These are phyloP conservation scores for Lanzia echinophila DNA, from an alignment of 2,329 filamentous ascomycete species.

Conservation along the genomic window DNA sequence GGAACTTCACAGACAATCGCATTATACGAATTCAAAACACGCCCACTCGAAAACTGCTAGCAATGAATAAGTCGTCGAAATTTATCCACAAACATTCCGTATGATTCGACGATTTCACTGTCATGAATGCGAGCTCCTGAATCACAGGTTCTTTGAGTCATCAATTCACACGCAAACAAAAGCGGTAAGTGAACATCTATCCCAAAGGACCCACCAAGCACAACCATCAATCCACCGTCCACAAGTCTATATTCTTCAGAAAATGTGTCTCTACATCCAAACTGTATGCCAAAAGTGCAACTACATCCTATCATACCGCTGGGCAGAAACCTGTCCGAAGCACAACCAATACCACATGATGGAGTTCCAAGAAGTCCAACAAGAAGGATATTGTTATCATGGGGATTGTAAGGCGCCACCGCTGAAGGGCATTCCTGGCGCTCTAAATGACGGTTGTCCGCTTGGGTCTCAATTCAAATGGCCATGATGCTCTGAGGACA, in stretches of 20 bases:
- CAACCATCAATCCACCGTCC: neutral
- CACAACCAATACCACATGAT: neutral
- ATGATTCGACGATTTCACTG: too few species aligned
- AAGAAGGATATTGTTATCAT: neutral
- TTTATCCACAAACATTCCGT: too few species aligned
- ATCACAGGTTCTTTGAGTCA: too few species aligned
- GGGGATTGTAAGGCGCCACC: neutral
- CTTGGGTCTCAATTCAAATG: too few species aligned
- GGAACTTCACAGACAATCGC: too few species aligned
- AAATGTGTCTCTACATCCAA: slow-evolving; percentile 2
- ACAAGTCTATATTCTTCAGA: neutral
- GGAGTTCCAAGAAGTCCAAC: neutral
- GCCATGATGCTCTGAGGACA: too few species aligned
- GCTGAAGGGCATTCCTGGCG: neutral
- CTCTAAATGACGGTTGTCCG: neutral
- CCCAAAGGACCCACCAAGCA: neutral
- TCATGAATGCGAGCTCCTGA: too few species aligned
- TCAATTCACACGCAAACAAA: too few species aligned
- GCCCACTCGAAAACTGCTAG: too few species aligned
- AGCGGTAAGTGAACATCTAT: neutral
- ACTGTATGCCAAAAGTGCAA: neutral
- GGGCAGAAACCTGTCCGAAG: neutral
- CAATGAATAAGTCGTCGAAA: too few species aligned
- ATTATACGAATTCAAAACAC: too few species aligned
- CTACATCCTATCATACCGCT: neutral